Evolutionary conservation across 768 basidiomycete genomes (phyloP).

Genomic region (Psilocybe tampanensis): DNA sequence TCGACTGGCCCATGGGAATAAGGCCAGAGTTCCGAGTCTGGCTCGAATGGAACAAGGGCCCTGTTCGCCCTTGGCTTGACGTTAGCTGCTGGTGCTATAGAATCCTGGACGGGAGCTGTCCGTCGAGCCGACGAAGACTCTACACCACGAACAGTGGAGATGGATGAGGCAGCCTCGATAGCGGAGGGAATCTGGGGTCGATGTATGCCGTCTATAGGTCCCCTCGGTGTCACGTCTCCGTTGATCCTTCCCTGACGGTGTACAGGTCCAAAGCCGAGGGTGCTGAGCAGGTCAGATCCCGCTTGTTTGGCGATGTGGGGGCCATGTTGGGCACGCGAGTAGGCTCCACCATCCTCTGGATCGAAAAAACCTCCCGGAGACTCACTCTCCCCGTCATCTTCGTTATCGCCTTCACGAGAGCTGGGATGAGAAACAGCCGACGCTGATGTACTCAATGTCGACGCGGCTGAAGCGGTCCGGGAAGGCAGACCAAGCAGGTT

Average conservation of each 20-base stretch:
- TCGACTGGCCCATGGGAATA: conserved; percentile 48
- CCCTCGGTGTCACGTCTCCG: conserved; percentile 64
- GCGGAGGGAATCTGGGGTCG: conserved; percentile 16
- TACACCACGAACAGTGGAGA: conserved; percentile 19
- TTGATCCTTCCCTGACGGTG: conserved; percentile 31
- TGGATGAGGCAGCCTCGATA: conserved; percentile 25
- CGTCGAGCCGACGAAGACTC: not conserved
- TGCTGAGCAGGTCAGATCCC: conserved; percentile 19
- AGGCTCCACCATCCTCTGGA: conserved; percentile 29
- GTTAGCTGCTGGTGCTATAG: not conserved
- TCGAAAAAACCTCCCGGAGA: conserved; percentile 45
- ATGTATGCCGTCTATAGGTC: conserved; percentile 22
- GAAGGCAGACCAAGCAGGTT: conserved; percentile 58
- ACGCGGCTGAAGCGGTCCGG: conserved; percentile 43
- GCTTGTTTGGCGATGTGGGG: conserved; percentile 34
- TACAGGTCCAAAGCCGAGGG: conserved; percentile 21
- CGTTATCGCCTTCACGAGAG: conserved; percentile 62
- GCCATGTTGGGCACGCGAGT: conserved; percentile 22
- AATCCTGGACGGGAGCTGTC: not conserved
- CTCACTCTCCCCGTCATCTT: conserved; percentile 43
- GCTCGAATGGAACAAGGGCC: conserved; percentile 59
- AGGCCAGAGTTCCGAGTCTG: conserved; percentile 73
- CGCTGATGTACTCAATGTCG: conserved; percentile 21
- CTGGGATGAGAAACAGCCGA: conserved; percentile 42
- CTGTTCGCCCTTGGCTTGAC: conserved; percentile 31